Conservation (phyloP, 2,329 filamentous ascomycete species). For the Colletotrichum eremochloae region DNA sequence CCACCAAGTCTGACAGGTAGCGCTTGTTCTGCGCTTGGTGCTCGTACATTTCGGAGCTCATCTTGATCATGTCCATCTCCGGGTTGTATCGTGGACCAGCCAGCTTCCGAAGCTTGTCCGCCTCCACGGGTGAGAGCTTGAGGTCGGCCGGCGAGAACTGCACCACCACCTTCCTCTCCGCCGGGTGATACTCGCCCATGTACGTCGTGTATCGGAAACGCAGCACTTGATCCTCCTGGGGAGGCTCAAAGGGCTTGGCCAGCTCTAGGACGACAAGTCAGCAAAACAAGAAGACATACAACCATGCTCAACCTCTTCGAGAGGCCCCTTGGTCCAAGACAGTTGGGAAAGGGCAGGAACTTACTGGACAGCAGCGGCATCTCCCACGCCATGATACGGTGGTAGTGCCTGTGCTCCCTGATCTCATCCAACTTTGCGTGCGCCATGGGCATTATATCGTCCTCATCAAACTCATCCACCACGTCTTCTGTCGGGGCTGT, state of each 20-base stretch:
- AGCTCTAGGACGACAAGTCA: slow-evolving; percentile 70
- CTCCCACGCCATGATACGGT: slow-evolving; percentile 91
- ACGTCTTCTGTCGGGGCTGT: slow-evolving; percentile 64
- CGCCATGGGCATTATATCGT: slow-evolving; percentile 86
- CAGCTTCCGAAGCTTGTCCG: slow-evolving; percentile 88
- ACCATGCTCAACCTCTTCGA: not conserved
- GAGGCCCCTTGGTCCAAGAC: not conserved
- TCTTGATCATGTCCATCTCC: slow-evolving; percentile 82
- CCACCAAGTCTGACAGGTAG: slow-evolving; percentile 85
- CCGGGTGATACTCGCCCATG: slow-evolving; percentile 93
- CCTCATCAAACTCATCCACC: slow-evolving; percentile 76
- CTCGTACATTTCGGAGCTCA: slow-evolving; percentile 90
- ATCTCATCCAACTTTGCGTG: slow-evolving; percentile 91
- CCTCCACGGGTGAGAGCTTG: slow-evolving; percentile 75
- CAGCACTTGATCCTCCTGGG: slow-evolving; percentile 76
- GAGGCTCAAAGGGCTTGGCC: slow-evolving; percentile 83
- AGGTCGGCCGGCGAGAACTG: slow-evolving; percentile 86
- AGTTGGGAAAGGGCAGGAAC: slow-evolving; percentile 51
- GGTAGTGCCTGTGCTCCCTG: slow-evolving; percentile 89
- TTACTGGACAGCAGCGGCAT: slow-evolving; percentile 90
- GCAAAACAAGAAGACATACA: not conserved
- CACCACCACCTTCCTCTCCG: slow-evolving; percentile 92
- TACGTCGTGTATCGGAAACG: slow-evolving; percentile 98
- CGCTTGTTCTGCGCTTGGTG: slow-evolving; percentile 96
- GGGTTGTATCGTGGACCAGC: slow-evolving; percentile 90